Evolutionary conservation across 768 basidiomycete genomes (phyloP).

Genomic region (Tylopilus plumbeoviolaceoides): DNA sequence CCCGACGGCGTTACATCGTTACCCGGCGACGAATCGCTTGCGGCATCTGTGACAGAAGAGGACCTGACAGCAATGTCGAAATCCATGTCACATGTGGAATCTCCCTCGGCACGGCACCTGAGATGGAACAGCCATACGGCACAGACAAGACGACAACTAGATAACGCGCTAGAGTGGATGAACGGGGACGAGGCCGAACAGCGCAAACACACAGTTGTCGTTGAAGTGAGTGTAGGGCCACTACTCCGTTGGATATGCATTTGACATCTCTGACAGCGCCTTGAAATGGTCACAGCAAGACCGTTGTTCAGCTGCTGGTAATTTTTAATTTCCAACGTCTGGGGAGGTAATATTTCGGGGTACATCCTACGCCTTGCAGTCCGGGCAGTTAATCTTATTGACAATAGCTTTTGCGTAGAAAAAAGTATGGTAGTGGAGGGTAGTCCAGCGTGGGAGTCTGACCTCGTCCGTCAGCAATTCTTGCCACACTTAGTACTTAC

Average conservation of each 20-base stretch:
- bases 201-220: conserved; percentile 58
- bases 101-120: conserved; percentile 35
- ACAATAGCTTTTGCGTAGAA: background rate
- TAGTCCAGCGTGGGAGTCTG: conserved; percentile 3
- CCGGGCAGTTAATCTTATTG: background rate
- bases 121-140: conserved; percentile 34
- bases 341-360: background rate
- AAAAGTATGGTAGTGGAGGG: no score
- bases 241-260: background rate
- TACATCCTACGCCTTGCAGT: conserved; percentile 2
- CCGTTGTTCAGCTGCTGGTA: conserved; percentile 75
- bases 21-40: conserved; percentile 49
- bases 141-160: conserved; percentile 27
- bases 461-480: background rate
- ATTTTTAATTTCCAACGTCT: background rate
- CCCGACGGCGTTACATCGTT: conserved; percentile 50
- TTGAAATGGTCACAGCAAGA: conserved; percentile 66
- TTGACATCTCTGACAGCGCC: conserved; percentile 43
- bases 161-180: conserved; percentile 44
- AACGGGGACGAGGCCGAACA: conserved; percentile 34
- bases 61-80: conserved; percentile 72
- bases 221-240: conserved; percentile 51
- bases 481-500: conserved; percentile 32
- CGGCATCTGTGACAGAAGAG: conserved; percentile 61
- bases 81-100: conserved; percentile 68